Base-by-base conservation (phyloP, 345 rosid genomes). In the Eucalyptus pauciflora region DNA sequence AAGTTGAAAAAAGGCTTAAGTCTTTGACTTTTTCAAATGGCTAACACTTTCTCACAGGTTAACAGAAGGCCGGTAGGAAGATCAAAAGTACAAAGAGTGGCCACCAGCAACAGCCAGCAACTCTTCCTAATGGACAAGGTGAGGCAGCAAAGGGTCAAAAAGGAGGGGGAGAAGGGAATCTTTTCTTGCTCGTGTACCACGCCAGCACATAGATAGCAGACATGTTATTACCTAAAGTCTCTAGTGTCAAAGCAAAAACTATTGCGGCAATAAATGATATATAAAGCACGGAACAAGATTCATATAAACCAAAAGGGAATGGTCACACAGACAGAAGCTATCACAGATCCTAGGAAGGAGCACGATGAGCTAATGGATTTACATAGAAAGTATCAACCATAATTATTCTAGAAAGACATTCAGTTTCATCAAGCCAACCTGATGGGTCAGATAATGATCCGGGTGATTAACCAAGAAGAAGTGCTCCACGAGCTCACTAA, bases 401-500 rank as follows among this genome's bases (percentile, higher is more conserved):
- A 76, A 3, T 37, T 37, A 76, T 37, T 71, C 85, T 41, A 76
- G 48, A 76, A 41, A 76, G 85, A 76, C 29, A 41, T 37, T 37
- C 85, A 76, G 85, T 41, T 76, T 76, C 85, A 20, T 76, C 48
- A 76, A 76, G 48, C 90, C 31, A 88, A 94, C 95, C 94, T 94
- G 95, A 81, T 92, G 93, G 87, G 90, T 88, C 83, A 94, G 92
- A 89, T 94, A 94, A 62, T 89, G 88, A 79, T 93, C 92, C 2
- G 94, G 95, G 88, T 94, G 95, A 90, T 94, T 94, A 52, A 93
- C 95, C 64, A 91, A 89, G 50, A 94, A 94, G 91, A 94, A 94
- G 88, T 94, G 95, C 88, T 94, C 93, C 58, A 93, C 95, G 71
- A 91, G 95, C 91, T 94, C 94, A 46, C 90, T 91, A 86, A 94